phyloP scores from a whole-genome alignment of 305 asterid species.

The Rubia tinctorum region DNA sequence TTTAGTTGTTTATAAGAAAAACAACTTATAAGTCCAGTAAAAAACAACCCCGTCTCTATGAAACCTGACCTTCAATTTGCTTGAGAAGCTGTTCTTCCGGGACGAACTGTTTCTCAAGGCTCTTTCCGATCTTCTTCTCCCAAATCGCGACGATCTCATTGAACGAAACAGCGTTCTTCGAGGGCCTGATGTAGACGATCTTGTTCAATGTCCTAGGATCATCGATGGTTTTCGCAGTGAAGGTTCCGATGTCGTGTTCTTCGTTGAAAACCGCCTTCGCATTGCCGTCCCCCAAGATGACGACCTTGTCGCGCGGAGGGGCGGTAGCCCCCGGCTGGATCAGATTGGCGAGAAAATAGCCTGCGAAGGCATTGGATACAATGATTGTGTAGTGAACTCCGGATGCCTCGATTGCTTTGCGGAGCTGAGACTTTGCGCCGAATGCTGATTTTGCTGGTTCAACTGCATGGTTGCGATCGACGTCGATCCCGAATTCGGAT shows the following conservation, averaged over 20 bases:
- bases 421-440: constrained; percentile 38
- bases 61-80: constrained; percentile 41
- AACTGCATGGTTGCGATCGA: constrained; percentile 48
- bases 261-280: constrained; percentile 56
- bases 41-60: no score
- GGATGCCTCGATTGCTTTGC: constrained; percentile 52
- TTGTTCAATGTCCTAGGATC: constrained; percentile 79
- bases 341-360: constrained; percentile 51
- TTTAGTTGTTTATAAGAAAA: no score
- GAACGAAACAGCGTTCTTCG: constrained; percentile 46
- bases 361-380: constrained; percentile 51
- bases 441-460: constrained; percentile 63
- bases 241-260: constrained; percentile 61
- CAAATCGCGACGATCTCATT: constrained; percentile 61
- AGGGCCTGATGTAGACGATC: constrained; percentile 52
- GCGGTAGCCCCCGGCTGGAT: constrained; percentile 46
- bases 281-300: constrained; percentile 66
- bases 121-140: constrained; percentile 83
- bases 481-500: constrained; percentile 70
- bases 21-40: no score
- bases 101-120: constrained; percentile 48
- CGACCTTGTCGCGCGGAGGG: constrained; percentile 60
- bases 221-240: constrained; percentile 59
- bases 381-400: constrained; percentile 60
- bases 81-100: constrained; percentile 60